Base-by-base conservation (phyloP, 2,329 filamentous ascomycete genomes). In the Aureobasidium vineae region DNA sequence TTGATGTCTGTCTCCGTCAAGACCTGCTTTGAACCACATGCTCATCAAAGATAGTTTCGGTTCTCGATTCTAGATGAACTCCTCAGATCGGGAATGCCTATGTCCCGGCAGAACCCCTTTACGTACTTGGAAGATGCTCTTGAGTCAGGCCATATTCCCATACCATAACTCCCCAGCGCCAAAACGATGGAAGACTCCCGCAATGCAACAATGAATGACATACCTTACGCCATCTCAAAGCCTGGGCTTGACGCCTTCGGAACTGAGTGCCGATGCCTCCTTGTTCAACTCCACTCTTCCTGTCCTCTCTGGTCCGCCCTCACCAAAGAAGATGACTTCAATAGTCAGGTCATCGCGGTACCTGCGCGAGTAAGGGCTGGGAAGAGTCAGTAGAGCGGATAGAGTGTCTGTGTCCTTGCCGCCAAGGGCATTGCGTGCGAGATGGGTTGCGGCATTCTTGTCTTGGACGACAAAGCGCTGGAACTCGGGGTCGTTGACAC, bases 291-390 rank as follows among this genome's bases (percentile, higher is more conserved):
- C 85, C 5, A 98, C 89, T 69, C 89, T 88, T 41, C 93, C 92
- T 36, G 85, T 90, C 75, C 88, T 88, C 63, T 88, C 75, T 71
- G 96, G 87, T 57, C 87, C 74, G 41, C 89, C 86, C 71, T 95
- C 86, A 68, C 95, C 95, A 73, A 99, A 99, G 84, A 99, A 99
- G 74, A 99, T 96, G 68, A 99, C 95, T 77, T 99, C 92, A 19
- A 99, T 94, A 0, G 95, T 99, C 69, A 99, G 81, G 76, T 99
- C 95, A 75, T 99, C 95, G 71, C 94, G 87, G 76, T 98, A 99
- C 74, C 95, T 84, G 74, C 95, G 85, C 36, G 91, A 96, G 75
- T 93, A 97, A 0, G 95, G 96, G 66, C 91, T 90, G 2, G 94
- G 93, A 26, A 99, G 83, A 1, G 95, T 98, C 72, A 99, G 83